Base-by-base conservation (phyloP, 768 basidiomycete species). In the Xerocomus spinulosus region DNA sequence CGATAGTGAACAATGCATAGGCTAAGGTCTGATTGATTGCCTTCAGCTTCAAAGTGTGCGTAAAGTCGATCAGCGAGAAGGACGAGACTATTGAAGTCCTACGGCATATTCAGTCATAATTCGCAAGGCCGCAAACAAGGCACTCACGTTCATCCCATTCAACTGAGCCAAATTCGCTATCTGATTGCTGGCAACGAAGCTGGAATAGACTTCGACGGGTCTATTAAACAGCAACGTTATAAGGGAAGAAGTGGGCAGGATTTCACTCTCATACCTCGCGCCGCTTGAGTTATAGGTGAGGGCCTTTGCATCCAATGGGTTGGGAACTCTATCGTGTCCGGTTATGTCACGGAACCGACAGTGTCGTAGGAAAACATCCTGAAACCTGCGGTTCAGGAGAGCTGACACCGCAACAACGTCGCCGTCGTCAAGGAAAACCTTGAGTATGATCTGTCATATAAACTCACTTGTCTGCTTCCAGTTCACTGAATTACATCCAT, bases 1-100 rank as follows among this genome's bases (percentile, higher is more conserved):
- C 64, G 60, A 18, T 57, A 64, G 49, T 56, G 56, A 25, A 60
- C 51, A 13, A 67, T 56, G 34, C 58, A 60, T 28, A 60, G 42
- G 20, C 58, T 62, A 13, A 67, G 58, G 26, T 62, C 62, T 2
- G 64, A 53, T 0, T 49, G 48, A 12, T 52, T 50, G 2, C 50
- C 55, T 42, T 57, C 47, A 9, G 44, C 42, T 43, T 54, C 57
- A 39, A 60, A 59, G 15, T 63, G 62, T 3, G 55, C 50, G 21
- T 56, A 59, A 28, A 69, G 57, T 18, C 44, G 48, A 42, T 64
- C 63, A 15, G 58, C 63, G 8, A 57, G 55, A 26, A 32, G 51
- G 14, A 59, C 59, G 29, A 66, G 56, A 5, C 49, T 35, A 32
- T 54, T 42, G 17, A 63, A 61, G 40, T 63, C 55, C 62, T 63